Evolutionary conservation across 1,284 basidiomycete species (phyloP).

Genomic region (Sutorius eximius): DNA sequence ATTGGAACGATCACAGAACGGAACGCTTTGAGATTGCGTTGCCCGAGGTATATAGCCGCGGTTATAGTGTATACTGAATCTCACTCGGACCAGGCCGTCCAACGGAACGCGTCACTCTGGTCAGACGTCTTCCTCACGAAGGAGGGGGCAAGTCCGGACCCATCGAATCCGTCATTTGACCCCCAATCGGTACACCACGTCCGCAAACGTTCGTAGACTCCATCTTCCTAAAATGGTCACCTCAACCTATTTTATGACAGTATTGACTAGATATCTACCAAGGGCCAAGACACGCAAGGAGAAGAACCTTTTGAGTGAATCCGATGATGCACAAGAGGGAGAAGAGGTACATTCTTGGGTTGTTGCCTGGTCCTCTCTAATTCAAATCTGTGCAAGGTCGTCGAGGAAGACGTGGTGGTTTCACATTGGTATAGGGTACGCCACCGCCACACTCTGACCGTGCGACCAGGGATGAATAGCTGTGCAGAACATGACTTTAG

Average conservation of each 20-base stretch:
- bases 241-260: constrained; percentile 42
- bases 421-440: constrained; percentile 83
- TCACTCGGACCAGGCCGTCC: constrained; percentile 55
- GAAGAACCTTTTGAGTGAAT: constrained; percentile 72
- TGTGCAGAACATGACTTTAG: constrained; percentile 80
- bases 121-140: constrained; percentile 83
- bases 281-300: constrained; percentile 75
- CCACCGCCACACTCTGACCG: constrained; percentile 4
- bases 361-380: constrained; percentile 12
- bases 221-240: background rate
- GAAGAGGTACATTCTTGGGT: constrained; percentile 41
- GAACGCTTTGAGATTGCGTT: constrained; percentile 70
- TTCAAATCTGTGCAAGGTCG: constrained; percentile 16
- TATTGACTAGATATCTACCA: constrained; percentile 81
- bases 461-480: constrained; percentile 13
- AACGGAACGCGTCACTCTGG: constrained; percentile 81
- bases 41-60: constrained; percentile 56
- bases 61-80: constrained; percentile 2
- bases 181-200: constrained; percentile 67
- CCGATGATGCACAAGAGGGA: constrained; percentile 41
- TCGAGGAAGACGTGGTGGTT: constrained; percentile 57
- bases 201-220: constrained; percentile 66
- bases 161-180: constrained; percentile 52
- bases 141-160: constrained; percentile 65
- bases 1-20: constrained; percentile 70